Conservation (phyloP, 179 eudicot genomes). For the Patellifolia procumbens region DNA sequence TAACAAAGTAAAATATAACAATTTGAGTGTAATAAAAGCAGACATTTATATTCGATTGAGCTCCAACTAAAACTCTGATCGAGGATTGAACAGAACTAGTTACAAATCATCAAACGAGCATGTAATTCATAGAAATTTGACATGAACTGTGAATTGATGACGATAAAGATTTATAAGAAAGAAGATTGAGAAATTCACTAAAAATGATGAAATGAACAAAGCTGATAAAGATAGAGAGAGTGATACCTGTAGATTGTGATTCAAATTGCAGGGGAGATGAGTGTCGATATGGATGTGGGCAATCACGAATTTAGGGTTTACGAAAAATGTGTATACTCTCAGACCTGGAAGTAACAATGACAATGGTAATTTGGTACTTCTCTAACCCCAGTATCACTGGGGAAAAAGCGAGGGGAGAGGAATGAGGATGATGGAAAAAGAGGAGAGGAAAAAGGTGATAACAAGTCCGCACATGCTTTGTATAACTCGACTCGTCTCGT, state of each 20-base stretch:
- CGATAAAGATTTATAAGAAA: not conserved
- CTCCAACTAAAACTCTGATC: not conserved
- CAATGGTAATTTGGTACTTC: not conserved
- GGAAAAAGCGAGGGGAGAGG: no score
- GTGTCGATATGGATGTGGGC: not conserved
- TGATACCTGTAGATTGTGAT: constrained; percentile 16
- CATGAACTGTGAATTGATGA: not conserved
- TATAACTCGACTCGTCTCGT: no score
- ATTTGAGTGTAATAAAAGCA: not conserved
- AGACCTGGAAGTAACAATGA: not conserved
- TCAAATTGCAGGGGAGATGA: not conserved
- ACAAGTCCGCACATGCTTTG: no score
- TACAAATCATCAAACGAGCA: not conserved
- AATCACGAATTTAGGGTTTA: constrained; percentile 26
- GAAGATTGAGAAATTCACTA: not conserved
- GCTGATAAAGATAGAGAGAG: not conserved
- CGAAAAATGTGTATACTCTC: not conserved
- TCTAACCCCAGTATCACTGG: no score
- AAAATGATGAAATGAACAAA: not conserved
- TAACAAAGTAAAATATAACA: not conserved
- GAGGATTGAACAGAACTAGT: not conserved
- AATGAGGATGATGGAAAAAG: no score
- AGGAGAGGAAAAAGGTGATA: no score
- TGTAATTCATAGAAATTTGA: not conserved
- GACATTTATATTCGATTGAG: not conserved